A percentile compares a stretch with the other conserved stretches of the same genome.
These are phyloP conservation scores for Clonostachys sp. DNA, from an alignment of 2,329 filamentous ascomycete genomes.

Conservation along the genomic window DNA sequence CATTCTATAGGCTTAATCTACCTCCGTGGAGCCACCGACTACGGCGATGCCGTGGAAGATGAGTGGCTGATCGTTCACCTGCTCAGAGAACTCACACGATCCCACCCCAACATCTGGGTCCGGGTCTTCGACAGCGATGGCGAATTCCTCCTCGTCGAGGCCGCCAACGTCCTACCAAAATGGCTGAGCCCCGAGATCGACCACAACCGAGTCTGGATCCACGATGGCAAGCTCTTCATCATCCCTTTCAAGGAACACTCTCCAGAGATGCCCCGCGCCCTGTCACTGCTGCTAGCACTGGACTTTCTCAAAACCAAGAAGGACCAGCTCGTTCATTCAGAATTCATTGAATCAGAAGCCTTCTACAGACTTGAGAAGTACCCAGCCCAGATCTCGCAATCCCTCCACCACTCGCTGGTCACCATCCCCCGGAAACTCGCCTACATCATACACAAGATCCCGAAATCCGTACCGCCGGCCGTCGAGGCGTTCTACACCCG, in stretches of 20 bases:
- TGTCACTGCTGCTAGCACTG: conserved; percentile 64
- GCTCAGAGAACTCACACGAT: conserved; percentile 72
- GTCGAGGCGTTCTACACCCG: conserved; percentile 91
- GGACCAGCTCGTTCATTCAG: conserved; percentile 62
- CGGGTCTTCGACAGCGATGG: conserved; percentile 84
- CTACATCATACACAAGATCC: conserved; percentile 69
- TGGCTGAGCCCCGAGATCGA: conserved; percentile 94
- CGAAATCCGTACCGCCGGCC: conserved; percentile 74
- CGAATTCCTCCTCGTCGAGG: conserved; percentile 92
- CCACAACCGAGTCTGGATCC: conserved; percentile 84
- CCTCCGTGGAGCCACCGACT: conserved; percentile 76
- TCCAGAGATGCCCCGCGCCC: conserved; percentile 22
- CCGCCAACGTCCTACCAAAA: conserved; percentile 77
- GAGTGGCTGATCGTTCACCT: conserved; percentile 97
- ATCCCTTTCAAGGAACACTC: conserved; percentile 50
- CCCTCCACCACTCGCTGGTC: conserved; percentile 70
- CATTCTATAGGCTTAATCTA: conserved; percentile 42
- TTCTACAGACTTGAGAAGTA: conserved; percentile 87
- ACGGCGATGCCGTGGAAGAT: conserved; percentile 91
- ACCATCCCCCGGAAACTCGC: conserved; percentile 80
- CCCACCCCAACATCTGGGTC: conserved; percentile 73
- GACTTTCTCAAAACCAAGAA: conserved; percentile 51
- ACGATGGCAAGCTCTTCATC: conserved; percentile 69
- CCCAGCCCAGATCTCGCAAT: conserved; percentile 67
- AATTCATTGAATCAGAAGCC: conserved; percentile 77